Evolutionary conservation across 2,329 filamentous ascomycete species (phyloP), one percentile per base, ranked within the genome.

Genomic region (Cryoendolithus antarcticus): DNA sequence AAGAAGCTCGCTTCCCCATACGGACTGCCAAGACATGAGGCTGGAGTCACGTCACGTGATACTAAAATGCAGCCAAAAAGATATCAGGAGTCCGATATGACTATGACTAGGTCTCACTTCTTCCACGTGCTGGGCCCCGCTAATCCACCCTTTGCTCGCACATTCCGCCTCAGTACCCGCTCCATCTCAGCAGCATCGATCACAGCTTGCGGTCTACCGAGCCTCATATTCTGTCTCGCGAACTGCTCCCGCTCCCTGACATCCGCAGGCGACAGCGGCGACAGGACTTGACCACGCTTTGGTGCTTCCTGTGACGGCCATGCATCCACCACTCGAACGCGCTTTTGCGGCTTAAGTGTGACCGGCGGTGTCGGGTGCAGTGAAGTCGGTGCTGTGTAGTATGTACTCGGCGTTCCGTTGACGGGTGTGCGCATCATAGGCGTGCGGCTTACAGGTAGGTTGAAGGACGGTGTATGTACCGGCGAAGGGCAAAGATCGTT

Each of bases 181-280:
- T 53, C 50, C 19, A 44, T 35, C n/a, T 40, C 44, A 7, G 50
- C 48, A 37, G 48, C 48, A 27, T 50, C 44, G 40, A 45, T 44
- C 34, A 48, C 46, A 21, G 45, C 46, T 30, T 39, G 13, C 34
- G 42, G 44, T 38, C 15, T 19, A 19, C 15, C 15, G 15, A 19
- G 15, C 15, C 15, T 19, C 5, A 19, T 19, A 19, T 19, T 19
- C 15, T 19, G 15, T 19, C 15, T 19, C 15, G 15, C 15, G 15
- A 41, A 37, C 15, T 44, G 37, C 13, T 36, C 35, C 34, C 42
- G 35, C 3, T 44, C 33, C 6, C 30, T 19, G 6, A 38, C 19
- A 19, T 41, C 38, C 2, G 24, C 34, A 10, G 37, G 33, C n/a
- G 29, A 35, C 19, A 34, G 30, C 5, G 40, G 30, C 12, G 8